phyloP scores from a whole-genome alignment of 805 yeast genomes.

The Myxozyma sirexii region DNA sequence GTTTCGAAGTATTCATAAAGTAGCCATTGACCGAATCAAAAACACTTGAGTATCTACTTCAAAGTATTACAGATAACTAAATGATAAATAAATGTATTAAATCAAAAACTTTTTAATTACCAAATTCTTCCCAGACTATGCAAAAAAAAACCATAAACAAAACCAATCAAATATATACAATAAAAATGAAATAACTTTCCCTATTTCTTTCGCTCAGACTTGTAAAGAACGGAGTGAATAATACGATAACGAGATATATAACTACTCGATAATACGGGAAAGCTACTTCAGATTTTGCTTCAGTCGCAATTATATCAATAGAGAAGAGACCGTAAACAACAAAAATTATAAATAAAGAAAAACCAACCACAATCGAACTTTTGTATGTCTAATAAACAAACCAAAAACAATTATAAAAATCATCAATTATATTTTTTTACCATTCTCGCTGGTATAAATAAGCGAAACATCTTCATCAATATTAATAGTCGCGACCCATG shows the following conservation, averaged over 20 bases:
- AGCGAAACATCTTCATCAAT: not conserved
- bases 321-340: not conserved
- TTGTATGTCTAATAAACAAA: not conserved
- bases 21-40: too few species aligned
- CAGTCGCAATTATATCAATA: conserved; percentile 1
- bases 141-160: not conserved
- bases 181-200: conserved; percentile 14
- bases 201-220: not conserved
- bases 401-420: not conserved
- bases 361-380: not conserved
- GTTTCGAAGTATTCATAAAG: too few species aligned
- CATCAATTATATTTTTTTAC: not conserved
- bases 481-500: conserved; percentile 57
- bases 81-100: too few species aligned
- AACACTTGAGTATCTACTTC: too few species aligned
- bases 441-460: too few species aligned
- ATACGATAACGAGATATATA: not conserved
- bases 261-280: not conserved
- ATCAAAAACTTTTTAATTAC: not conserved
- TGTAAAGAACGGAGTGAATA: not conserved
- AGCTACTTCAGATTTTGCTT: conserved; percentile 1
- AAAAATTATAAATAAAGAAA: not conserved
- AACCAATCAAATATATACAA: not conserved
- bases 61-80: too few species aligned
- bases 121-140: conserved; percentile 36